Base-by-base conservation (phyloP, 2,329 filamentous ascomycete genomes). In the Neofusicoccum sp. region DNA sequence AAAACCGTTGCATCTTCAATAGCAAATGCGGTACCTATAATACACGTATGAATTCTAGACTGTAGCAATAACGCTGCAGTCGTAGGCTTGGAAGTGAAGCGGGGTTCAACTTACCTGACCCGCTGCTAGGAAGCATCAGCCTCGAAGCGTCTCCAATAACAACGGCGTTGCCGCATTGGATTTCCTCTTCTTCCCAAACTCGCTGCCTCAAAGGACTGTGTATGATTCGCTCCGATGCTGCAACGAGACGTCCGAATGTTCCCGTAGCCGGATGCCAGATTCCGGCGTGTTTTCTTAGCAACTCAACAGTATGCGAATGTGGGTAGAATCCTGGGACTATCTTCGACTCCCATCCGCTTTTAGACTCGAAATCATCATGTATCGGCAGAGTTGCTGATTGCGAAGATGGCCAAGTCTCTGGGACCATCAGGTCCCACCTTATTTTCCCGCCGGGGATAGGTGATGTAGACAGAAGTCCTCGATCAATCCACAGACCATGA, bases 101-200 rank as follows among this genome's bases (percentile, higher is more conserved):
- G 16, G 39, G 16, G 39, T 12, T 12, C 12, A 43, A 12, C 12
- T 43, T 43, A 49, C 50, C 50, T 11, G 33, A n/a, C 29, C 50
- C 50, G 34, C 50, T 56, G 34, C 50, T 56, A 2, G 50, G 50
- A 7, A 56, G n/a, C 33, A 56, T 7, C 33, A 56, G 50, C 12
- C 50, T 36, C n/a, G 50, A 22, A 11, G 50, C 50, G 36, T 56
- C 50, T 7, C 50, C 50, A 16, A 56, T 37, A 14, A 37, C 33
- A 33, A 56, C 50, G 29, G 6, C 34, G 37, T 56, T 56, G 29
- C 34, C 9, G 7, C 11, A 28, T 7, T 28, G 16, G 33, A 56
- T 56, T 31, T 36, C 50, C n/a, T 37, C 29, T 33, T 28, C 29
- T 11, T 56, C 50, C 48, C 50, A 56, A 4, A 22, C 28, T 11